Evolutionary conservation across 495 filamentous ascomycete genomes (phyloP), one percentile per base, ranked within the genome.

Genomic region (Collariella sp.): DNA sequence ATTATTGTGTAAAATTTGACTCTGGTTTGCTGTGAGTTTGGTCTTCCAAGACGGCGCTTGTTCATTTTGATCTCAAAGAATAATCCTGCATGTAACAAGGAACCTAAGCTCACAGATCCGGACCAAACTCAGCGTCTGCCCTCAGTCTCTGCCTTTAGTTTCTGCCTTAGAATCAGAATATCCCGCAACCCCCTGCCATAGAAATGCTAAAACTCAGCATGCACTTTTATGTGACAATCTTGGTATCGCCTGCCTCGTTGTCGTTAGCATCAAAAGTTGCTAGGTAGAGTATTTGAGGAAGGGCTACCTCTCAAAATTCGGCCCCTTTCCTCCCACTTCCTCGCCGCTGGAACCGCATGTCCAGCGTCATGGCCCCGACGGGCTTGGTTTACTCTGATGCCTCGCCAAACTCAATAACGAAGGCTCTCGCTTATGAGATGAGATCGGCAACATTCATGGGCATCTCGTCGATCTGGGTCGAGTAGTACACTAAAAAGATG

Each of bases 391-490:
- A 2, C 45, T 16, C 16, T 35, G 24, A 5, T 16, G 16, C 19
- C 22, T 18, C 18, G 12, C 26, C 26, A 11, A 40, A 41, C 39
- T 19, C 13, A 41, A 35, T 23, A 29, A 11, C 6, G 24, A 2
- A 31, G 20, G 15, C 16, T 3, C 7, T 18, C 20, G 0, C 19
- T 63, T 62, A 72, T 9, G 68, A 78, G 61, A 83, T 83, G 50
- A 83, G 79, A 58, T 83, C 84, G 50, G 84, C 85, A 53, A 88
- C 85, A 72, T 88, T 88, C 84, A 89, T 89, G 54, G 85, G 85
- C 85, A 89, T 89, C 78, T 89, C 85, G 63, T 89, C 85, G 54
- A 89, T 89, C 71, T 89, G 85, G 50, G 85, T 86, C 70, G 80
- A 84, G 75, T 86, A 86, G 75, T 84, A 87, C 67, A 72, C 69